phyloP scores from a whole-genome alignment of 148 eudicot species.

The Drosera capensis region DNA sequence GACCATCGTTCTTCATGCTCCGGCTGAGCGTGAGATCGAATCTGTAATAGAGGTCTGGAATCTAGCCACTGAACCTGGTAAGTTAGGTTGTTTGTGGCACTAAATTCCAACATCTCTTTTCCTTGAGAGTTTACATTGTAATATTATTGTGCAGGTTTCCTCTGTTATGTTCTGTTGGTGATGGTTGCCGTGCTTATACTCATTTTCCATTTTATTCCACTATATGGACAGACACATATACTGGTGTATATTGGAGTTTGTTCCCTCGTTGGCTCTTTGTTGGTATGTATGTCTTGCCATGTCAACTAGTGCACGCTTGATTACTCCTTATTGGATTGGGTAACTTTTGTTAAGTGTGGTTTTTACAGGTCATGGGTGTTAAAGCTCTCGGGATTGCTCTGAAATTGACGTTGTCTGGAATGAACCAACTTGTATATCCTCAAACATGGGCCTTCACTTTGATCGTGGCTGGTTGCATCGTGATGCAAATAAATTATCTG shows the following conservation, averaged over 20 bases:
- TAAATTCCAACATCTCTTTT: slow-evolving; percentile 2
- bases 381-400: slow-evolving; percentile 77
- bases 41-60: slow-evolving; percentile 71
- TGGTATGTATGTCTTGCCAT: slow-evolving; percentile 28
- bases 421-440: slow-evolving; percentile 58
- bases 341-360: neutral
- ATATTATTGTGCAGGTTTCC: slow-evolving; percentile 40
- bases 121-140: neutral
- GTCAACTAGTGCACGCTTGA: neutral
- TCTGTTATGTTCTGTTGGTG: slow-evolving; percentile 51
- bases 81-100: slow-evolving; percentile 4
- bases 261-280: slow-evolving; percentile 64
- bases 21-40: slow-evolving; percentile 56
- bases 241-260: slow-evolving; percentile 78
- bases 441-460: slow-evolving; percentile 65
- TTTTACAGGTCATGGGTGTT: slow-evolving; percentile 75
- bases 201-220: slow-evolving; percentile 44
- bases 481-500: slow-evolving; percentile 75
- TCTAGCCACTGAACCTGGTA: slow-evolving; percentile 86
- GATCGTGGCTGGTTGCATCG: slow-evolving; percentile 44
- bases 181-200: slow-evolving; percentile 42
- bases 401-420: slow-evolving; percentile 67
- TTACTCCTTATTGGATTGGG: neutral
- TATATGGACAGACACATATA: slow-evolving; percentile 70
- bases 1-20: slow-evolving; percentile 78